A percentile compares a stretch with the other conserved stretches of the same genome.
phyloP scores from a whole-genome alignment of 306 rosid genomes.

The Malus sieversii region DNA sequence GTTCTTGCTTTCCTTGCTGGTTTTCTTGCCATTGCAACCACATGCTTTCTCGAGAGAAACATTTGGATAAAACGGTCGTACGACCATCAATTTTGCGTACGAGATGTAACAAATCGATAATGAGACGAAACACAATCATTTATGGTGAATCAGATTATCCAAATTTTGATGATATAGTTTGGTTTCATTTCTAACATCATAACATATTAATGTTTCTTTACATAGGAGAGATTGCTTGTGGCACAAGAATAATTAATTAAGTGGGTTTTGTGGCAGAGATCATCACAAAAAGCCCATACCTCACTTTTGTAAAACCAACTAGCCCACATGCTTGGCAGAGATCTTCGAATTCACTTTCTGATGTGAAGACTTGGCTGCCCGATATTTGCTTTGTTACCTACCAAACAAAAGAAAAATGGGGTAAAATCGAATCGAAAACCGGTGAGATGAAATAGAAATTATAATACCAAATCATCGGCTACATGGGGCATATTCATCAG shows the following conservation, averaged over 20 bases:
- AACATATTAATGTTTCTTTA: not conserved
- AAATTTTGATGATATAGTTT: too few relatives aligned
- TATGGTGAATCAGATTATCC: not conserved
- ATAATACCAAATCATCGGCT: not conserved
- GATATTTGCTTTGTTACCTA: slow-evolving; percentile 42
- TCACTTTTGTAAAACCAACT: slow-evolving; percentile 43
- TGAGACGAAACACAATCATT: not conserved
- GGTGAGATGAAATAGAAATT: not conserved
- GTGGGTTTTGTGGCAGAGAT: slow-evolving; percentile 69
- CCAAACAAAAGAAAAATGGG: not conserved
- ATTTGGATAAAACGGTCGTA: not conserved
- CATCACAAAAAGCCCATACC: slow-evolving; percentile 73
- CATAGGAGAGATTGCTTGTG: not conserved
- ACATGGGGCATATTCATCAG: not conserved
- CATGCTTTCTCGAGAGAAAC: not conserved
- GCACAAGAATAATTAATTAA: slow-evolving; percentile 24
- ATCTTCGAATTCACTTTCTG: slow-evolving; percentile 76
- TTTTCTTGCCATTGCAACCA: not conserved
- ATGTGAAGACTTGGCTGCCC: slow-evolving; percentile 43
- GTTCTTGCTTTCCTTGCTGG: not conserved
- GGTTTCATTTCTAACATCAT: too few relatives aligned
- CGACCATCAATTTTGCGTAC: not conserved
- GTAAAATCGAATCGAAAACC: not conserved
- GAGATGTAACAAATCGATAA: not conserved
- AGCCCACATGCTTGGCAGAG: slow-evolving; percentile 70